Evolutionary conservation across 352 stramenopile genomes (phyloP), one percentile per base, ranked within the genome.

Genomic region (Pythium oligandrum): DNA sequence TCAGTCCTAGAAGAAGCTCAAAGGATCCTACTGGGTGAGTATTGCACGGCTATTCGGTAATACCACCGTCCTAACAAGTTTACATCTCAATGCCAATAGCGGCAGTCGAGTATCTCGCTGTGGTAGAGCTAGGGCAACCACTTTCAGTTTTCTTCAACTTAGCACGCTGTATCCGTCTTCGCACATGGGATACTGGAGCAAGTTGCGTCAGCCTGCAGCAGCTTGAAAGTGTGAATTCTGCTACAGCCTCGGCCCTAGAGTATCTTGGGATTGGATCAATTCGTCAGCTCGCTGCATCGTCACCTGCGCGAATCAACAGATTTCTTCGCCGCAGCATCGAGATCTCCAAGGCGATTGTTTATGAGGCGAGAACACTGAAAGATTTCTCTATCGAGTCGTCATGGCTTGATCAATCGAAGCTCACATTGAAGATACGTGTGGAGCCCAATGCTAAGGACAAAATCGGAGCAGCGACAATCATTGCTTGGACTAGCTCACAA

Each of bases 191-290:
- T 50, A 58, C 72, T 40, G 44, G 36, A 3, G 48, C 48, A n/a
- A 52, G 58, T 2, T 12, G 36, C n/a, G 44, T 40, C 1, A 53
- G 43, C 32, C 44, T 77, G 3, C 57, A 51, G 17, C 62, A 70
- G 55, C 9, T 75, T 9, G 6, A 51, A 34, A 45, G 48, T n/a
- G 35, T 72, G 10, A 56, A 70, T 17, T 3, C 34, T 8, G n/a
- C 44, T 10, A 52, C 55, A 31, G 50, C 57, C 26, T 47, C 52
- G n/a, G 53, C 58, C 2, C 45, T 77, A 12, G 56, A 61, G 51
- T 73, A 63, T 34, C 65, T 64, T 38, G 68, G 68, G 1, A 55
- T 77, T 32, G 49, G 53, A 4, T 56, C 62, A 6, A 59, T 77
- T 43, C 42, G 50, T 3, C 44, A 70, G 17, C 59, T 77, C 12